A percentile compares a stretch with the other conserved stretches of the same genome.
Evolutionary conservation across 1,139 yeast genomes (phyloP).

Genomic region (Yamadazyma triangularis): DNA sequence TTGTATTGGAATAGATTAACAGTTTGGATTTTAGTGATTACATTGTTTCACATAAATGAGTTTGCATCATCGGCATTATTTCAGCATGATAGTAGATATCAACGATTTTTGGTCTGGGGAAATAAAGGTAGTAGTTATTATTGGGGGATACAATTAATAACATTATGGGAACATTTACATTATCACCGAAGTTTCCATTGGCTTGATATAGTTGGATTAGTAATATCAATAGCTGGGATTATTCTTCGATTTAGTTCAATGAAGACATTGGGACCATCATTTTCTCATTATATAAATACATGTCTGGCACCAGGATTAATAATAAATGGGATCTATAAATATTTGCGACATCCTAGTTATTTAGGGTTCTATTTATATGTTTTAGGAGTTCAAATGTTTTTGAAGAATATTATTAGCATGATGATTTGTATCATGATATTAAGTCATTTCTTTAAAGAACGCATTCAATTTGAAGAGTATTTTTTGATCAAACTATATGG

Average conservation of each 20-base stretch:
- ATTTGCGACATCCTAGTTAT: constrained; percentile 38
- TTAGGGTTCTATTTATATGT: constrained; percentile 38
- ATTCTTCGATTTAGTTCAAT: constrained; percentile 27
- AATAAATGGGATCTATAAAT: constrained; percentile 28
- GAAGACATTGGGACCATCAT: constrained; percentile 32
- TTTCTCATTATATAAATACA: constrained; percentile 26
- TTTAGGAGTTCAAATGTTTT: constrained; percentile 28
- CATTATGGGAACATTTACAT: constrained; percentile 23
- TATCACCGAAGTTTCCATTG: constrained; percentile 1
- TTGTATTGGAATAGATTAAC: neutral
- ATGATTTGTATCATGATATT: constrained; percentile 17
- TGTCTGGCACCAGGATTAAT: constrained; percentile 16
- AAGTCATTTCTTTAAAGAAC: constrained; percentile 23
- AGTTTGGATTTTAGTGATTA: neutral
- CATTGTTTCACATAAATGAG: constrained; percentile 24
- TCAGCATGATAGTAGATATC: constrained; percentile 20
- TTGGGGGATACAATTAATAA: constrained; percentile 24
- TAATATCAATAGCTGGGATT: constrained; percentile 16
- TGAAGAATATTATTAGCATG: constrained; percentile 21
- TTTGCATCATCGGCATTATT: constrained; percentile 23
- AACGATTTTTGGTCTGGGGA: constrained; percentile 35
- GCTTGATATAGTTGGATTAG: constrained; percentile 5
- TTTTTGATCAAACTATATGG: constrained; percentile 27
- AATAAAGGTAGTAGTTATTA: constrained; percentile 32
- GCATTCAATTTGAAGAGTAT: constrained; percentile 37